Percentiles rank a stretch among this genome's conserved stretches.
Conservation (phyloP, 2,329 filamentous ascomycete genomes). For the Cordyceps tenuipes region DNA sequence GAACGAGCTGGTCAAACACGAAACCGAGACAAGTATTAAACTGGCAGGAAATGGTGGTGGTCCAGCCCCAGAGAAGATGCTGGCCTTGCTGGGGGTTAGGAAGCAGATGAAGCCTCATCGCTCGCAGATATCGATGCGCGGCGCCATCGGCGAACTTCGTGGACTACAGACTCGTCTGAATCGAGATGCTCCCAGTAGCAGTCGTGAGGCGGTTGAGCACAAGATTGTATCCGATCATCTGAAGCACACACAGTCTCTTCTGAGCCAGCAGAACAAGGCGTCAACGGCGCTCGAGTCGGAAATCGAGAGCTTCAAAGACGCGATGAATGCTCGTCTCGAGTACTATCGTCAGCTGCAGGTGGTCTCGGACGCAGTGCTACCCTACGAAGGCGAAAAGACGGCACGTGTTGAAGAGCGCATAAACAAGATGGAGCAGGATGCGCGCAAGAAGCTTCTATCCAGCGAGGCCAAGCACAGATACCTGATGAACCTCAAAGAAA, state of each 20-base stretch:
- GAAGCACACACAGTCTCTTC: constrained; percentile 46
- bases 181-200: constrained; percentile 17
- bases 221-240: constrained; percentile 57
- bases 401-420: constrained; percentile 35
- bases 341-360: constrained; percentile 87
- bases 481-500: constrained; percentile 43
- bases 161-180: constrained; percentile 51
- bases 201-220: constrained; percentile 58
- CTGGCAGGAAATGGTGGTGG: constrained; percentile 57
- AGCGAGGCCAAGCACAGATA: constrained; percentile 71
- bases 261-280: constrained; percentile 44
- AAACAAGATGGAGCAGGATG: constrained; percentile 26
- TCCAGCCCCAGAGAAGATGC: constrained; percentile 57
- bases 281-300: constrained; percentile 53
- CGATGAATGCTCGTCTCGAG: constrained; percentile 79
- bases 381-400: constrained; percentile 57
- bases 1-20: constrained; percentile 68
- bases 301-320: constrained; percentile 62
- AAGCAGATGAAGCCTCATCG: constrained; percentile 38
- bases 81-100: constrained; percentile 44
- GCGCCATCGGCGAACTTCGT: constrained; percentile 61
- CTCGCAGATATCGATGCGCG: constrained; percentile 57
- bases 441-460: constrained; percentile 51
- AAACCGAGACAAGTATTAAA: constrained; percentile 54
- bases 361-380: constrained; percentile 79